Evolutionary conservation across 2,329 filamentous ascomycete species (phyloP), one percentile per base, ranked within the genome.

Genomic region (Venturia asperata): DNA sequence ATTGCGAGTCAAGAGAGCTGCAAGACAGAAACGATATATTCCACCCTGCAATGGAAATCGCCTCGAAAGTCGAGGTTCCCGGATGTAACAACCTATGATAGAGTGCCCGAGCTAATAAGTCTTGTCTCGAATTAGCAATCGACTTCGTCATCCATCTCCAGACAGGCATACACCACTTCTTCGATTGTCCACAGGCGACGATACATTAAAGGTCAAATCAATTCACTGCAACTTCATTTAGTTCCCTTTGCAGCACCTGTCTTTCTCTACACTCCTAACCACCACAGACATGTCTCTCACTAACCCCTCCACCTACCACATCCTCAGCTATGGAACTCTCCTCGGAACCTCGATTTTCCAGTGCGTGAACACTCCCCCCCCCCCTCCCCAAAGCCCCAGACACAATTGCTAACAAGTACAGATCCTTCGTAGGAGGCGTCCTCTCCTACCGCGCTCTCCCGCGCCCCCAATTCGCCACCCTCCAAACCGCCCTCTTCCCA

Each of bases 311-410:
- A 87, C 88, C 17, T 93, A 91, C 77, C 90, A 93, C 75, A 83
- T 93, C 67, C 78, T 92, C 67, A 94, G 91, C 74, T 96, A 95
- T 78, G 92, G 91, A 69, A 92, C 91, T 24, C 84, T 97, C 62
- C 81, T 97, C 17, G 94, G 94, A 68, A 88, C 88, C 37, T 89
- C 91, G 47, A 83, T 96, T 75, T 97, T 92, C 77, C 52, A 58
- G 52, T 58, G 15, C 19, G 52, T 24, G 19, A 19, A 13, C 24
- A 7, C 27, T 5, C 17, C 5, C n/a, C 17, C 43, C 13, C 45
- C 7, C 13, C 5, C 21, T n/a, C 19, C 52, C 15, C 21, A 34
- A 15, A 30, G 1, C 24, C 24, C 24, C 34, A 55, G 1, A 19
- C 21, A 58, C 45, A 52, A 2, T 1, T 27, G 11, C 21, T 52